Base-by-base conservation (phyloP, 2,329 filamentous ascomycete genomes). In the Ceratocystis huliohia region DNA sequence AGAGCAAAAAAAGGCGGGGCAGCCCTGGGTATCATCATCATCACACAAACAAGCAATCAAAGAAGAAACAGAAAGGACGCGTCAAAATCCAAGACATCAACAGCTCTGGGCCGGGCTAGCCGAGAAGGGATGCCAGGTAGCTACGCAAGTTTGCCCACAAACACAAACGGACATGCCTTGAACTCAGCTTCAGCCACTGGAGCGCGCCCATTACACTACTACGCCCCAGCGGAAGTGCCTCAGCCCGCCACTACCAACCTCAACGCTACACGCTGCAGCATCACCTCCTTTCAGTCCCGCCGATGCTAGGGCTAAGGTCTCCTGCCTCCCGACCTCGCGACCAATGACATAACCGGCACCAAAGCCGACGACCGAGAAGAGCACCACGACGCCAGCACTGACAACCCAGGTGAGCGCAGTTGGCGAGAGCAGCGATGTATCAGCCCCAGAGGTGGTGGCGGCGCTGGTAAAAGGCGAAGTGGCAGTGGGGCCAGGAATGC, bases 331-430 rank as follows among this genome's bases (percentile, higher is more conserved):
- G 28, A 86, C 84, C 70, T 88, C 85, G 30, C 84, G 78, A 4
- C 86, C 85, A 68, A 87, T 84, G 28, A 87, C 84, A 71, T 87
- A 87, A 10, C 86, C 85, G 7, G 85, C 85, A 2, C 85, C 84
- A 70, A 88, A 88, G 1, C 85, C 85, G 44, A 88, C 84, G 1
- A 87, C 85, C 6, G 83, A 85, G 2, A 88, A 82, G 10, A 88
- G 78, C 7, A 88, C 84, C 1, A 88, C 82, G 0, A 88, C 85
- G 20, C 86, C 85, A 6, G 85, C 85, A 66, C 82, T 84, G 65
- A 88, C 79, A 5, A 85, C 83, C 83, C 84, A 87, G 0, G 84
- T 84, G 63, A 87, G 73, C 6, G 86, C 74, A 1, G 84, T 86
- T 44, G 84, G 84, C 63, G 80, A 84, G 64, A 86, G 78, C 45